Evolutionary conservation across 1,284 basidiomycete genomes (phyloP), one percentile per base, ranked within the genome.

Genomic region (Amylostereum areolatum): DNA sequence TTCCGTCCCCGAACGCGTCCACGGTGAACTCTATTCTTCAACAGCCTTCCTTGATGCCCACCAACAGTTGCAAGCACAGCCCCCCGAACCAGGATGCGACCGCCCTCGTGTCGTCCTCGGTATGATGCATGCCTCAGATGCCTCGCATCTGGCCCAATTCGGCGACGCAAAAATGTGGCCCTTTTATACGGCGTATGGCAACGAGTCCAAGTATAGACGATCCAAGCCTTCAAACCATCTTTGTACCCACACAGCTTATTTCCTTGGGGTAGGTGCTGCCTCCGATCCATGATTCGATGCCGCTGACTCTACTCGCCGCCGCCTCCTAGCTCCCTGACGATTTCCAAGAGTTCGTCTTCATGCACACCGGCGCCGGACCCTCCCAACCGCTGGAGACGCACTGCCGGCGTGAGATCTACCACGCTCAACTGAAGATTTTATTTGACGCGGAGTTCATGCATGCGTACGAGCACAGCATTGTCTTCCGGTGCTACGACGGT

Each of bases 391-490:
- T 59, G 1, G 28, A 52, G n/a, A 52, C 61, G 2, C 60, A 61
- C 45, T 59, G 57, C 31, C 45, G 45, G 5, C 50, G 60, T 2
- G 61, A 63, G 46, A 35, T 61, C 2, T 47, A 60, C 6, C 61
- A 62, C 18, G 51, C 51, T 5, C 41, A 41, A 27, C 41, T 39
- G 29, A 37, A 45, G 1, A 24, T 55, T 1, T 33, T 63, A 3
- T 49, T 61, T 3, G 59, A 62, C 36, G 52, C 54, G 9, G 53
- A 60, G 29, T 63, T 63, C 39, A 33, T 49, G 10, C 18, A 55
- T 5, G 55, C 57, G 24, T 62, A 58, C 42, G 34, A 51, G 18
- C 52, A 61, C 27, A 62, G 62, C 1, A 53, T 61, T 12, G 46
- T 56, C 12, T 45, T 63, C 4, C 36, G 45, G 3, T 61, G 59